These are phyloP conservation scores for Venturia effusa DNA, from an alignment of 2,329 filamentous ascomycete genomes.

Conservation along the genomic window DNA sequence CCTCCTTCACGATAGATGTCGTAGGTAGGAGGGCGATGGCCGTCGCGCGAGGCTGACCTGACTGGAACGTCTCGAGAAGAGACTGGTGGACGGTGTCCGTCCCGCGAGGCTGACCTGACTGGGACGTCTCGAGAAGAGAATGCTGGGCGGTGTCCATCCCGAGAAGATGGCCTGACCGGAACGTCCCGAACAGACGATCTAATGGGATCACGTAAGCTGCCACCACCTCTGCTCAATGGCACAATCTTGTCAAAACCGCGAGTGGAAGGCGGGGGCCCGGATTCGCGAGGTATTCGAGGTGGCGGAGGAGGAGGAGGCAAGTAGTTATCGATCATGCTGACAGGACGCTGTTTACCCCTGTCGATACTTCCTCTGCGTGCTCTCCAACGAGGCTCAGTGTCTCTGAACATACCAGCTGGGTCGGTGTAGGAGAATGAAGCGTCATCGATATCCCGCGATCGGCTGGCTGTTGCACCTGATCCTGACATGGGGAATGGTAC, in stretches of 20 bases:
- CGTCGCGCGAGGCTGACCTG: neutral
- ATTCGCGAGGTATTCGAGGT: constrained; percentile 21
- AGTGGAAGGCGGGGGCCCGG: constrained; percentile 54
- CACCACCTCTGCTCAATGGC: constrained; percentile 31
- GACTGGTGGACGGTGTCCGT: neutral
- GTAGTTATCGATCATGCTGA: constrained; percentile 29
- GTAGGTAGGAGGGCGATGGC: constrained; percentile 7
- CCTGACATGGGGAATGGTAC: constrained; percentile 1
- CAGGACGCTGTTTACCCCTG: constrained; percentile 30
- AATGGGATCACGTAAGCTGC: constrained; percentile 36
- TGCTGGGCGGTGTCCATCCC: neutral
- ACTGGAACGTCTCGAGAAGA: neutral
- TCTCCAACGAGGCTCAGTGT: constrained; percentile 39
- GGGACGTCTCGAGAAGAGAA: neutral
- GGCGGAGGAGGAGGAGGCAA: constrained; percentile 19
- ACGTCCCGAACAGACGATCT: constrained; percentile 31
- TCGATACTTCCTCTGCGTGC: constrained; percentile 36
- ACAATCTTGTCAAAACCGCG: constrained; percentile 62
- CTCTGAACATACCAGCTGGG: constrained; percentile 38
- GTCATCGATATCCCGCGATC: constrained; percentile 24
- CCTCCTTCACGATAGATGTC: constrained; percentile 14
- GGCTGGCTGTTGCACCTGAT: neutral
- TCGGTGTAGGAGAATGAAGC: constrained; percentile 40
- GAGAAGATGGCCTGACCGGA: neutral
- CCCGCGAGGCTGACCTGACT: neutral